Percentiles rank a stretch among this genome's conserved stretches.
These are phyloP conservation scores for Dactylonectria macrodidyma DNA, from an alignment of 2,329 filamentous ascomycete species.

Conservation along the genomic window DNA sequence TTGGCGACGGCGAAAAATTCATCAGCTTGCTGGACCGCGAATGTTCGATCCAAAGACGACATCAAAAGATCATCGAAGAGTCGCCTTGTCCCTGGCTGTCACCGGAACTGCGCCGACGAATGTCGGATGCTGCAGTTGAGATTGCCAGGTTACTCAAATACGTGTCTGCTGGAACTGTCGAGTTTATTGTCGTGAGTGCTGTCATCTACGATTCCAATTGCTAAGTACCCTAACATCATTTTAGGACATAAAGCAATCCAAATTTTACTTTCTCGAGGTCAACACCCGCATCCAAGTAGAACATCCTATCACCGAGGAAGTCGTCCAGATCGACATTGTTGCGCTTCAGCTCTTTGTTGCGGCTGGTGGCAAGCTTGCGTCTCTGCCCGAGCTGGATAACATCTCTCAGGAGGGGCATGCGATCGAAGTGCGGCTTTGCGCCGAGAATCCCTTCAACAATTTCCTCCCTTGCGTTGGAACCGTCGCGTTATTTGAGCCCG, in stretches of 20 bases:
- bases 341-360: no score
- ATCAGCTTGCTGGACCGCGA: slow-evolving; percentile 72
- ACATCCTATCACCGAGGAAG: slow-evolving; percentile 83
- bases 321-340: slow-evolving; percentile 80
- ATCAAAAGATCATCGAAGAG: slow-evolving; percentile 81
- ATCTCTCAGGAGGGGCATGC: no score
- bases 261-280: slow-evolving; percentile 72
- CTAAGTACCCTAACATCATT: no score
- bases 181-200: slow-evolving; percentile 69
- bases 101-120: slow-evolving; percentile 48
- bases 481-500: no score
- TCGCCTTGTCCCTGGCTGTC: slow-evolving; percentile 74
- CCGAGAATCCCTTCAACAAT: no score
- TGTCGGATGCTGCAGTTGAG: slow-evolving; percentile 33
- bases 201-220: no score
- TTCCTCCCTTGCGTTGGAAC: no score
- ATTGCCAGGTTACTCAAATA: slow-evolving; percentile 46
- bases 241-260: slow-evolving; percentile 40
- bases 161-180: slow-evolving; percentile 52
- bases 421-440: no score
- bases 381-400: no score
- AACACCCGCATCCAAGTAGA: slow-evolving; percentile 80
- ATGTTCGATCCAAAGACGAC: slow-evolving; percentile 76
- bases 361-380: no score
- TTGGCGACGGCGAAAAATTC: slow-evolving; percentile 70